Evolutionary conservation across 164 flowering plant species (phyloP).

Genomic region (Aristolochia fimbriata): DNA sequence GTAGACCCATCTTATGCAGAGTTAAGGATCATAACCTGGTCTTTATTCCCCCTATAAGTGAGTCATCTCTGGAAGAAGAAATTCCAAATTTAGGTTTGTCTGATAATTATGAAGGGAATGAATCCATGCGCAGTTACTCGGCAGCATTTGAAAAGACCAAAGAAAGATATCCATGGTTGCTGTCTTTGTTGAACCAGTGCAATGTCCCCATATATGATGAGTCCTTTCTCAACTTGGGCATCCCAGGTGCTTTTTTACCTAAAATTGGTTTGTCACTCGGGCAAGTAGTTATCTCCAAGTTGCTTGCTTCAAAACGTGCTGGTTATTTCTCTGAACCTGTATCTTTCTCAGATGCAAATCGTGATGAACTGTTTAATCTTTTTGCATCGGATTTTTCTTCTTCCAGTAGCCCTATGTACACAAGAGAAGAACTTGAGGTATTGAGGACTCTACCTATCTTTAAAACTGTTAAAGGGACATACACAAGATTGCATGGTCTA

Average conservation of each 20-base stretch:
- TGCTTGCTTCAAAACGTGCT: slow-evolving; percentile 68
- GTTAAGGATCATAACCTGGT: slow-evolving; percentile 63
- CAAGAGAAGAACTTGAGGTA: slow-evolving; percentile 68
- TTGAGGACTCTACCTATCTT: slow-evolving; percentile 73
- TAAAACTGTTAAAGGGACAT: slow-evolving; percentile 65
- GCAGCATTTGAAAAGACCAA: slow-evolving; percentile 40
- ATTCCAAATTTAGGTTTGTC: slow-evolving; percentile 17
- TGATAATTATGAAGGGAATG: slow-evolving; percentile 21
- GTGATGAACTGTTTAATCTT: slow-evolving; percentile 60
- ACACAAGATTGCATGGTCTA: slow-evolving; percentile 36
- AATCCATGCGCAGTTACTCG: slow-evolving; percentile 24
- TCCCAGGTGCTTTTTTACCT: slow-evolving; percentile 49
- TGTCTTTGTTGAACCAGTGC: slow-evolving; percentile 78
- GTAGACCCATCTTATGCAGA: slow-evolving; percentile 85
- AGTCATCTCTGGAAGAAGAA: slow-evolving; percentile 9
- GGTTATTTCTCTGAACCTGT: slow-evolving; percentile 66
- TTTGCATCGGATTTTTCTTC: slow-evolving; percentile 60
- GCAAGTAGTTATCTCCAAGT: slow-evolving; percentile 68
- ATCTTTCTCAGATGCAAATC: slow-evolving; percentile 35
- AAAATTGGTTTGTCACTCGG: slow-evolving; percentile 55
- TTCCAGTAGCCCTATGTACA: slow-evolving; percentile 39
- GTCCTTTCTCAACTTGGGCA: slow-evolving; percentile 59
- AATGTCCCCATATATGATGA: slow-evolving; percentile 72
- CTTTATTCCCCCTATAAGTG: slow-evolving; percentile 45
- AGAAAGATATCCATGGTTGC: slow-evolving; percentile 68